These are phyloP conservation scores for Mycosphaerella sp. DNA, from an alignment of 2,329 filamentous ascomycete genomes.

Conservation along the genomic window DNA sequence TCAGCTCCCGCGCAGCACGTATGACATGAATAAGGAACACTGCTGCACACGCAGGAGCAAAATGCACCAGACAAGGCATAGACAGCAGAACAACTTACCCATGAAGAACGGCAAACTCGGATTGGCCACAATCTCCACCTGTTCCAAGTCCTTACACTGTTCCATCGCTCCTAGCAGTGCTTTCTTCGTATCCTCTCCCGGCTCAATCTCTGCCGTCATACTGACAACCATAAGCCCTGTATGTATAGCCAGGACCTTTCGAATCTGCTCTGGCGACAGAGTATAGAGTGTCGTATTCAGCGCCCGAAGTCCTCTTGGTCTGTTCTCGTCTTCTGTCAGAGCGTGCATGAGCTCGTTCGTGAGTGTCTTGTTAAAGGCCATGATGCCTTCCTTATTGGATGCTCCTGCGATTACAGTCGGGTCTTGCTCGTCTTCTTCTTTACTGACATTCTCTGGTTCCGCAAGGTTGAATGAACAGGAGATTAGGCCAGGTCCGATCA, in stretches of 20 bases:
- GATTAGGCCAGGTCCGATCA: constrained; percentile 38
- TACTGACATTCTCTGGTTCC: constrained; percentile 29
- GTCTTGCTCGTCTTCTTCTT: constrained; percentile 32
- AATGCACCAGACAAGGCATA: too few species aligned
- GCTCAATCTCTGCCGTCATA: constrained; percentile 35
- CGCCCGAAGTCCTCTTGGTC: constrained; percentile 32
- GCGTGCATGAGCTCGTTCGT: constrained; percentile 29
- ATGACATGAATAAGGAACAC: too few species aligned
- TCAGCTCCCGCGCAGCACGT: not conserved
- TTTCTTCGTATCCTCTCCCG: constrained; percentile 34
- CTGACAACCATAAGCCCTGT: constrained; percentile 37
- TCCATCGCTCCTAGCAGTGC: constrained; percentile 32
- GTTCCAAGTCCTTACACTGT: constrained; percentile 33
- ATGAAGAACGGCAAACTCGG: constrained; percentile 37
- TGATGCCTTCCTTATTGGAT: constrained; percentile 32
- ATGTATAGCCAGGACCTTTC: constrained; percentile 34
- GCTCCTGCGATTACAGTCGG: constrained; percentile 29
- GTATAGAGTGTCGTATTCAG: constrained; percentile 42
- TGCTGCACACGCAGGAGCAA: too few species aligned
- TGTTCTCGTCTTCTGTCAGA: constrained; percentile 32
- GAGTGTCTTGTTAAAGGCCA: constrained; percentile 34
- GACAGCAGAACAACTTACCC: constrained; percentile 32
- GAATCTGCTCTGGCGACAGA: constrained; percentile 33
- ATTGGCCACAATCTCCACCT: constrained; percentile 38
- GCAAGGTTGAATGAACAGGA: constrained; percentile 36